Conservation (phyloP, 805 yeast genomes). For the Metschnikowia kunwiensis region DNA sequence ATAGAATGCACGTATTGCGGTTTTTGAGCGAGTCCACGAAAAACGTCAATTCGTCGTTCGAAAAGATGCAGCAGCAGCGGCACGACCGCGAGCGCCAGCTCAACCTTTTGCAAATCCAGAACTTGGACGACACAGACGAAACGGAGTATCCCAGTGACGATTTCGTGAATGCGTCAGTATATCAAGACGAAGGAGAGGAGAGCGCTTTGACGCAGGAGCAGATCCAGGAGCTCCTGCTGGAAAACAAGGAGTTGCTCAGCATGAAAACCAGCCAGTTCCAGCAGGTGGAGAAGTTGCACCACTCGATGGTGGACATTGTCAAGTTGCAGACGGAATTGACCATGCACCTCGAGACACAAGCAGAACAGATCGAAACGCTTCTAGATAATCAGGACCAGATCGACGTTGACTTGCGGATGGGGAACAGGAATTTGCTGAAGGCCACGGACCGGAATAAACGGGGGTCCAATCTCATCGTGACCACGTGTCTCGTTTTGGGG, state of each 20-base stretch:
- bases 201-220: constrained; percentile 47
- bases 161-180: constrained; percentile 12
- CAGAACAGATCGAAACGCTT: constrained; percentile 61
- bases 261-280: constrained; percentile 58
- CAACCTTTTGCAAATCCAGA: constrained; percentile 39
- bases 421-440: constrained; percentile 64
- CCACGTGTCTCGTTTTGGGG: constrained; percentile 54
- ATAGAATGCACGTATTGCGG: constrained; percentile 48
- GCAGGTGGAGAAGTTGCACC: constrained; percentile 58
- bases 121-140: constrained; percentile 36
- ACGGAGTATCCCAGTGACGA: constrained; percentile 9
- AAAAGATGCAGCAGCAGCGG: constrained; percentile 49
- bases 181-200: constrained; percentile 13
- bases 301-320: constrained; percentile 68
- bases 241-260: constrained; percentile 54
- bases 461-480: constrained; percentile 55
- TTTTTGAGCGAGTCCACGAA: constrained; percentile 46
- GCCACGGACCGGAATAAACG: constrained; percentile 65
- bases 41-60: constrained; percentile 42
- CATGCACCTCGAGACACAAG: constrained; percentile 68
- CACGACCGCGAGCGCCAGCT: constrained; percentile 37
- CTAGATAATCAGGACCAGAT: constrained; percentile 67
- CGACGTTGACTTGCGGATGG: constrained; percentile 60
- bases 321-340: constrained; percentile 72
- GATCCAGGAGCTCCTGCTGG: constrained; percentile 53